Percentiles rank a stretch among this genome's conserved stretches.
Conservation (phyloP, 1,284 basidiomycete genomes). For the Microbotryomycetes sp. region DNA sequence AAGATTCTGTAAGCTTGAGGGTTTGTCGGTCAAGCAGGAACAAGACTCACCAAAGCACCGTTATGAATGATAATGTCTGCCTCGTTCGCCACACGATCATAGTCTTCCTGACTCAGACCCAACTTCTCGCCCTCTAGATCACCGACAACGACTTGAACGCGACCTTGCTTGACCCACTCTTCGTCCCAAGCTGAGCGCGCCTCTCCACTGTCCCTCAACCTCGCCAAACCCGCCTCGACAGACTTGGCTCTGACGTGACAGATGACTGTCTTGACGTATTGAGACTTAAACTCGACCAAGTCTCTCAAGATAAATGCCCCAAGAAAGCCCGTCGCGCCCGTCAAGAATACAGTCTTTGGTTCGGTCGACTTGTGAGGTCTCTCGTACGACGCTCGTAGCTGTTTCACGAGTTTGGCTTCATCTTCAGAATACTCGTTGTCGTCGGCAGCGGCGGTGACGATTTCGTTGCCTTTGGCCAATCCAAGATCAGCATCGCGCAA, state of each 20-base stretch:
- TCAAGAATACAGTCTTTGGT: conserved; percentile 67
- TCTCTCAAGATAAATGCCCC: conserved; percentile 87
- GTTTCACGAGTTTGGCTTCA: conserved; percentile 56
- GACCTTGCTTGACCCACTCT: conserved; percentile 62
- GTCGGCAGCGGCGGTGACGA: conserved; percentile 20
- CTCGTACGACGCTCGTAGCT: conserved; percentile 57
- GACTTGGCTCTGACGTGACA: conserved; percentile 77
- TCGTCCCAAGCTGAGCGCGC: conserved; percentile 92
- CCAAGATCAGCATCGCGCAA: conserved; percentile 76
- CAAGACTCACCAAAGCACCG: conserved; percentile 71
- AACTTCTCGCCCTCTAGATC: conserved; percentile 73
- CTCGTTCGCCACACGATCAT: conserved; percentile 63
- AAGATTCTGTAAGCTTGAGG: neutral
- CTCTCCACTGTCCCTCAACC: conserved; percentile 67
- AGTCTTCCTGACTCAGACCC: conserved; percentile 61
- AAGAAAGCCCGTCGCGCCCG: conserved; percentile 94
- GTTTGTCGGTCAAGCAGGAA: neutral
- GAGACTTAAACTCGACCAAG: conserved; percentile 50
- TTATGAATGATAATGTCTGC: conserved; percentile 88
- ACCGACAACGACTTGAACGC: conserved; percentile 78
- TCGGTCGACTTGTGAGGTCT: conserved; percentile 50
- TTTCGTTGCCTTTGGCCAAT: conserved; percentile 45
- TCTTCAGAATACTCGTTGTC: conserved; percentile 68
- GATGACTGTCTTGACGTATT: conserved; percentile 74
- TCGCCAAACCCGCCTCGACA: conserved; percentile 56